These are phyloP conservation scores for Aegilops bicornis DNA, from an alignment of 176 grass and related monocot species.

Conservation along the genomic window DNA sequence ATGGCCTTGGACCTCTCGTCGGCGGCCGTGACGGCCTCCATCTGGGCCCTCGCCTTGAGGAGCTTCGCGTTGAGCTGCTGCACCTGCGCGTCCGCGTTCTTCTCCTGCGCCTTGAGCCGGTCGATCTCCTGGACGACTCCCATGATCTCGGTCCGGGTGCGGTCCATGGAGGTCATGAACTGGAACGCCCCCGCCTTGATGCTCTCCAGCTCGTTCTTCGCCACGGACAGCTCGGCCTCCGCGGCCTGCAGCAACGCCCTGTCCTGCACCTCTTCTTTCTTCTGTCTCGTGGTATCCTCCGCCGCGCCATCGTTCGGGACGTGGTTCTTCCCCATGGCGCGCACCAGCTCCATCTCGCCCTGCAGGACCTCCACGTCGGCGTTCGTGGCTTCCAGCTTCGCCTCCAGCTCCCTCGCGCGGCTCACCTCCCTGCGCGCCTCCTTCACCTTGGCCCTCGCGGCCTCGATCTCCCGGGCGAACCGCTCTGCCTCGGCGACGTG, in stretches of 20 bases:
- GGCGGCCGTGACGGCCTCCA: constrained; percentile 49
- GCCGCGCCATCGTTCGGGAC: neutral
- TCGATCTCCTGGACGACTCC: constrained; percentile 42
- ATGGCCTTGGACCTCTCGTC: constrained; percentile 63
- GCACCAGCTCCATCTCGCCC: constrained; percentile 79
- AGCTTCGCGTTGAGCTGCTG: constrained; percentile 81
- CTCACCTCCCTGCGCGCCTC: constrained; percentile 38
- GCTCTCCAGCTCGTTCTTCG: constrained; percentile 63
- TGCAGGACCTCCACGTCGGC: constrained; percentile 70
- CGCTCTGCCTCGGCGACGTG: constrained; percentile 43
- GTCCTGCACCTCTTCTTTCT: constrained; percentile 29
- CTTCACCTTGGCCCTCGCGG: constrained; percentile 43
- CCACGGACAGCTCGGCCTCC: constrained; percentile 50
- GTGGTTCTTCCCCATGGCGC: constrained; percentile 63
- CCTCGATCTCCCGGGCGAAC: constrained; percentile 53
- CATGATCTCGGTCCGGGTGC: constrained; percentile 57
- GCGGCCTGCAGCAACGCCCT: constrained; percentile 34
- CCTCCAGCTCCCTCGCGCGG: constrained; percentile 57
- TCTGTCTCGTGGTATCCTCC: constrained; percentile 20
- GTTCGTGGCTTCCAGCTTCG: constrained; percentile 56
- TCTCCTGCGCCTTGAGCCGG: constrained; percentile 53
- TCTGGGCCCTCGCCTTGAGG: constrained; percentile 58
- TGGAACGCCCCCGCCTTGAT: constrained; percentile 69
- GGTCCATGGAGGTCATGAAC: constrained; percentile 91
- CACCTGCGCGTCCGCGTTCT: constrained; percentile 52